Evolutionary conservation across 768 basidiomycete genomes (phyloP).

Genomic region (Neoboletus brunneissimus): DNA sequence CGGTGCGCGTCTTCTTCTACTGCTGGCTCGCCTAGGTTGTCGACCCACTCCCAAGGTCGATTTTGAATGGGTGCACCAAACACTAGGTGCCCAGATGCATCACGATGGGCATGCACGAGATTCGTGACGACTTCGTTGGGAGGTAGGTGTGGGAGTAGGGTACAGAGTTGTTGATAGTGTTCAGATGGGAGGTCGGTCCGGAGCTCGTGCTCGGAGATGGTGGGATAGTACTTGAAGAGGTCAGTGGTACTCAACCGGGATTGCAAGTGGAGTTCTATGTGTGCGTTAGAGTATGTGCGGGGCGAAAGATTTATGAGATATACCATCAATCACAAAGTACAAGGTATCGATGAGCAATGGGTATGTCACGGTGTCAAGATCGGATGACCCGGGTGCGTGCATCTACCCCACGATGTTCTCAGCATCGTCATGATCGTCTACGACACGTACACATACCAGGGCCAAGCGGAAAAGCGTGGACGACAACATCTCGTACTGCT

Average conservation of each 20-base stretch:
- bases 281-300: background rate
- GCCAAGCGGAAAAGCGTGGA: conserved; percentile 46
- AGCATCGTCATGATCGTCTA: conserved; percentile 4
- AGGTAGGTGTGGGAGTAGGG: conserved; percentile 57
- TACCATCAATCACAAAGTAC: conserved; percentile 72
- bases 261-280: conserved; percentile 60
- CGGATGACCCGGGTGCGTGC: conserved; percentile 47
- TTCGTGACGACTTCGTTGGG: conserved; percentile 50
- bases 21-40: conserved; percentile 56
- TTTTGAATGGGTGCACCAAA: conserved; percentile 58
- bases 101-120: conserved; percentile 57
- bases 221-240: conserved; percentile 64
- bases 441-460: conserved; percentile 41
- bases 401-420: conserved; percentile 37
- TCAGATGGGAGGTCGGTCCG: conserved; percentile 54
- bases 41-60: conserved; percentile 86
- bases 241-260: conserved; percentile 50
- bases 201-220: conserved; percentile 46
- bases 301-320: conserved; percentile 7
- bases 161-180: conserved; percentile 54
- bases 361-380: conserved; percentile 56
- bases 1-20: conserved; percentile 43
- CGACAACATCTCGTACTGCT: conserved; percentile 42
- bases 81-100: conserved; percentile 49
- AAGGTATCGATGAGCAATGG: conserved; percentile 71